These are phyloP conservation scores for Leccinum imitatum DNA, from an alignment of 768 basidiomycete genomes.

Conservation along the genomic window DNA sequence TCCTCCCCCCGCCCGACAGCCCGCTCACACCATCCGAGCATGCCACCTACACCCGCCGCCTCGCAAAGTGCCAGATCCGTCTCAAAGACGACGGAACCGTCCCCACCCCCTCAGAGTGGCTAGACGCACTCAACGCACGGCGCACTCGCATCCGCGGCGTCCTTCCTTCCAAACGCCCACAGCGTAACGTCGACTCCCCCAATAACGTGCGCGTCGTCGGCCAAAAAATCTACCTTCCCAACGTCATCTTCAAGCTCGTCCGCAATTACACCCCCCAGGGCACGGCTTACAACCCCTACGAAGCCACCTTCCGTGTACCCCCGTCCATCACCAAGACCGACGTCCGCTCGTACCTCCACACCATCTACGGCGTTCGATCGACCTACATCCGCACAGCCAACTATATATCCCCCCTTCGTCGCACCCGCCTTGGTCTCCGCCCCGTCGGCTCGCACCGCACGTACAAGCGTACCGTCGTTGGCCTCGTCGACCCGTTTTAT, in stretches of 20 bases:
- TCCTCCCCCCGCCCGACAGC: conserved; percentile 35
- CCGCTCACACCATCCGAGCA: conserved; percentile 69
- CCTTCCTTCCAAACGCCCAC: conserved; percentile 33
- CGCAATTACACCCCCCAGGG: conserved; percentile 77
- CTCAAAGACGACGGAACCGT: conserved; percentile 32
- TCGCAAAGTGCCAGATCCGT: conserved; percentile 51
- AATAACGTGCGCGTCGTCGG: conserved; percentile 59
- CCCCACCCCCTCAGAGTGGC: conserved; percentile 58
- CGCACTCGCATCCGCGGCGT: conserved; percentile 71
- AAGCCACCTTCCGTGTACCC: conserved; percentile 93
- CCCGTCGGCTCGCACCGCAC: conserved; percentile 45
- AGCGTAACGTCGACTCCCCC: conserved; percentile 31
- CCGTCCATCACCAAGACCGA: conserved; percentile 90
- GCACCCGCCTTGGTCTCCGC: conserved; percentile 28
- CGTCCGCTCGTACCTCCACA: conserved; percentile 77
- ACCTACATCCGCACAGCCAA: conserved; percentile 97
- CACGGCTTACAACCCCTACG: conserved; percentile 88
- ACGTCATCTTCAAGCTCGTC: conserved; percentile 78
- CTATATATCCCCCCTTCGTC: conserved; percentile 60
- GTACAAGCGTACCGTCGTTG: conserved; percentile 92
- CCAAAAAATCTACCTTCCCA: conserved; percentile 86
- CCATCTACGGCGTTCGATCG: conserved; percentile 85
- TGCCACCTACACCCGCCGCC: conserved; percentile 57
- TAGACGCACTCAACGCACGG: conserved; percentile 51
- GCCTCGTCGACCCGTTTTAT: conserved; percentile 90